Base-by-base conservation (phyloP, 163 green algal genomes). In the Prototheca cutis region DNA sequence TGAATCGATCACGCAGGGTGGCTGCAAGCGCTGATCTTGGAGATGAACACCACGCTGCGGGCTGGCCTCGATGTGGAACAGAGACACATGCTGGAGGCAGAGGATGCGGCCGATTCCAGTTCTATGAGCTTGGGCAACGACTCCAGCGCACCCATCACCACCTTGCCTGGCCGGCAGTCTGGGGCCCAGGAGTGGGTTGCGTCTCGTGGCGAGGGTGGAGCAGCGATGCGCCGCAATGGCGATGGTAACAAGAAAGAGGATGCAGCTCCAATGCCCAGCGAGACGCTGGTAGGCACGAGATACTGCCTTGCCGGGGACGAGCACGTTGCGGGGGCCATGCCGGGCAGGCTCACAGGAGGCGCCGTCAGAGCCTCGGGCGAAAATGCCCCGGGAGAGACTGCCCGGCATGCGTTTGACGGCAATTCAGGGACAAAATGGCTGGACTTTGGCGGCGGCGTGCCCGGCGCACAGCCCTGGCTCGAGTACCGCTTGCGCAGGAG, bases 351-450 rank as follows among this genome's bases (percentile, higher is more conserved):
- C 27, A 63, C 49, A 40, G 70, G 70, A n/a, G 69, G 66, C 0
- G 73, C 63, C 4, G 66, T 73, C 36, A 62, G 66, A 2, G 73
- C 70, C 1, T 80, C 70, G 17, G 73, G 70, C 2, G 61, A 82
- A 48, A 75, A 80, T 45, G 25, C 33, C 13, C 63, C 67, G 1
- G 17, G 30, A 4, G 72, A 82, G 59, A 48, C 31, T 0, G 58
- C 66, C 18, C 48, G 28, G 55, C 27, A 53, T 18, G 66, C 61
- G 3, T 68, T 71, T 30, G 73, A 83, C 53, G 70, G 76, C 6
- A 24, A 48, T 27, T 17, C 40, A 1, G 25, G 40, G 27, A 79
- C 58, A 30, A 83, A 83, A 39, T 83, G 76, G 76, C 62, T 83
- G 39, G 76, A 79, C 30, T 83, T 83, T 59, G 72, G 63, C 4